Conservation (phyloP, 1,139 yeast genomes). For the Blastobotrys proliferans region DNA sequence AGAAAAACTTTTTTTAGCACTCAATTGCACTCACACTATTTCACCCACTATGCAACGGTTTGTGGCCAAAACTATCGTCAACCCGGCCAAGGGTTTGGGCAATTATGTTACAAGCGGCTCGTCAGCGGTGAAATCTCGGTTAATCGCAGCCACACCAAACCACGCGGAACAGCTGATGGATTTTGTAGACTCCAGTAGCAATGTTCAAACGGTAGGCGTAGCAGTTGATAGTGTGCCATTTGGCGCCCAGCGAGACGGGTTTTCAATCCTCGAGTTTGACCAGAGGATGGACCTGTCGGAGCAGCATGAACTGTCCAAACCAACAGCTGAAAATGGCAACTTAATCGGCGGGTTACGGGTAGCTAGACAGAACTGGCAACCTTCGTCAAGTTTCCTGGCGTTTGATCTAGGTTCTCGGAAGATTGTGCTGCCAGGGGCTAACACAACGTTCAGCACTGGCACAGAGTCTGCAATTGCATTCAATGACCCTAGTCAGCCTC, state of each 20-base stretch:
- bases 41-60: too few species aligned
- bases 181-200: slow-evolving; percentile 3
- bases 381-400: slow-evolving; percentile 24
- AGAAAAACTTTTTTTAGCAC: too few species aligned
- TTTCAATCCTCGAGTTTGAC: slow-evolving; percentile 27
- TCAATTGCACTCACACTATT: too few species aligned
- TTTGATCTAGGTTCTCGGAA: slow-evolving; percentile 14
- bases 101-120: slow-evolving; percentile 17
- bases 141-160: slow-evolving; percentile 32
- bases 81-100: slow-evolving; percentile 23
- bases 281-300: slow-evolving; percentile 22
- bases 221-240: slow-evolving; percentile 33
- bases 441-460: slow-evolving; percentile 34
- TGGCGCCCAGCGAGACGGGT: slow-evolving; percentile 33
- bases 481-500: slow-evolving; percentile 14
- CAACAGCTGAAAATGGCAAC: too few species aligned
- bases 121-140: slow-evolving; percentile 13
- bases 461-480: slow-evolving; percentile 26
- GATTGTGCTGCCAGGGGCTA: slow-evolving; percentile 32
- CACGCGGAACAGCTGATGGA: slow-evolving; percentile 16
- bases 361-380: slow-evolving; percentile 30
- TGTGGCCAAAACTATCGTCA: slow-evolving; percentile 15
- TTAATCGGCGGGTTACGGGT: too few species aligned
- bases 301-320: slow-evolving; percentile 16
- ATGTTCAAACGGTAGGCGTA: slow-evolving; percentile 27